These are phyloP conservation scores for Phytophthora capsici DNA, from an alignment of 352 stramenopile species.

Conservation along the genomic window DNA sequence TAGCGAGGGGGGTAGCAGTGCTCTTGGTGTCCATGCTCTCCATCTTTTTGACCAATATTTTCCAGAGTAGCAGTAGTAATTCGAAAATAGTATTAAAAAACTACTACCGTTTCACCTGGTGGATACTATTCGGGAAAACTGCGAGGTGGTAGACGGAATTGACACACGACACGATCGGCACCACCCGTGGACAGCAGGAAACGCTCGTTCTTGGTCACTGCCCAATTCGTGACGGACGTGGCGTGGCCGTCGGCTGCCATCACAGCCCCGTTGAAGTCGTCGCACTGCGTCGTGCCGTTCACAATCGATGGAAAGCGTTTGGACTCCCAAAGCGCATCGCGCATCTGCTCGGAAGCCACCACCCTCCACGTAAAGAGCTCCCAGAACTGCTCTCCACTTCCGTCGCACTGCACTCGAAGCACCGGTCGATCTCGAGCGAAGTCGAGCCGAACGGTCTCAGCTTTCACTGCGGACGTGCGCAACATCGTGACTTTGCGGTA, in stretches of 20 bases:
- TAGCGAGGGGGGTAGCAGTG: slow-evolving; percentile 1
- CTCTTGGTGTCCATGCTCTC: background rate
- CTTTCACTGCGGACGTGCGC: slow-evolving; percentile 37
- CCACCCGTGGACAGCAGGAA: slow-evolving; percentile 80
- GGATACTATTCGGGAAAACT: background rate
- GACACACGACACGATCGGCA: slow-evolving; percentile 79
- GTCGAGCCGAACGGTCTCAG: slow-evolving; percentile 65
- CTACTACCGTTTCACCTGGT: too few species aligned
- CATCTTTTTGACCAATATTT: too few species aligned
- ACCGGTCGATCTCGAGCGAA: slow-evolving; percentile 65
- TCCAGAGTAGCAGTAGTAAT: too few species aligned
- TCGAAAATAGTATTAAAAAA: background rate
- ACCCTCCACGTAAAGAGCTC: slow-evolving; percentile 17
- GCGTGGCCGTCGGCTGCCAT: slow-evolving; percentile 60
- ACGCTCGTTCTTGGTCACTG: slow-evolving; percentile 68
- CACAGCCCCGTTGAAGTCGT: slow-evolving; percentile 27
- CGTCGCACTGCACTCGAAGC: slow-evolving; percentile 41
- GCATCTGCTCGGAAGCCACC: slow-evolving; percentile 13
- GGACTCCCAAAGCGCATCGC: slow-evolving; percentile 25
- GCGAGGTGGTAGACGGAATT: slow-evolving; percentile 51
- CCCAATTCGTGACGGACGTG: slow-evolving; percentile 74
- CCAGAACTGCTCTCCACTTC: slow-evolving; percentile 20
- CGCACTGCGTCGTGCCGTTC: slow-evolving; percentile 14
- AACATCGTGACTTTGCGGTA: slow-evolving; percentile 67
- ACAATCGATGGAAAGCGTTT: slow-evolving; percentile 23